phyloP scores from a whole-genome alignment of 202 grass and related monocot genomes.

The Eragrostis tef region DNA sequence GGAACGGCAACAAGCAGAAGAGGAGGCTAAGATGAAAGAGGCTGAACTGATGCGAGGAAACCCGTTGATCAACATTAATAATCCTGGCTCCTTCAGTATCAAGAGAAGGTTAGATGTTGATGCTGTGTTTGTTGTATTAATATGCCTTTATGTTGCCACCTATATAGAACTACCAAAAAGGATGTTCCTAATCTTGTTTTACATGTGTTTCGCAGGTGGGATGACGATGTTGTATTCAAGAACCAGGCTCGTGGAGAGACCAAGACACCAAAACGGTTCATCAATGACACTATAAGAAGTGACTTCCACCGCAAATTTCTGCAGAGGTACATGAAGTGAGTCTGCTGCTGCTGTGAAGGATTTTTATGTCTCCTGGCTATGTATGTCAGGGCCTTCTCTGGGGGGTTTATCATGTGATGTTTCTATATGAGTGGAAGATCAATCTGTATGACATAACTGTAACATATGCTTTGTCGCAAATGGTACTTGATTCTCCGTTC shows the following conservation, averaged over 20 bases:
- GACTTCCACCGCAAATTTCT: conserved; percentile 98
- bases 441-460: conserved; percentile 37
- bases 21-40: conserved; percentile 88
- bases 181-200: conserved; percentile 2
- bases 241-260: conserved; percentile 85
- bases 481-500: neutral
- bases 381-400: neutral
- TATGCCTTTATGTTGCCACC: neutral
- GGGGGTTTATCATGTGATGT: conserved; percentile 17
- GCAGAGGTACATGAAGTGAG: conserved; percentile 98
- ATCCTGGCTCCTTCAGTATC: conserved; percentile 76
- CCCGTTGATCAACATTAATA: conserved; percentile 88
- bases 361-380: neutral
- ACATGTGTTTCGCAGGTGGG: conserved; percentile 65
- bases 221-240: conserved; percentile 95
- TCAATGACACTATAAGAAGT: conserved; percentile 96
- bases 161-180: neutral
- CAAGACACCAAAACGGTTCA: conserved; percentile 86
- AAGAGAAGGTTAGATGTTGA: conserved; percentile 67
- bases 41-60: conserved; percentile 92
- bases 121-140: neutral
- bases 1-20: conserved; percentile 78
- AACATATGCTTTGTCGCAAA: neutral
- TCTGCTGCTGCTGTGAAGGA: neutral
- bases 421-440: conserved; percentile 28